These are phyloP conservation scores for Tulasnella calospora DNA, from an alignment of 768 basidiomycete genomes.

Conservation along the genomic window DNA sequence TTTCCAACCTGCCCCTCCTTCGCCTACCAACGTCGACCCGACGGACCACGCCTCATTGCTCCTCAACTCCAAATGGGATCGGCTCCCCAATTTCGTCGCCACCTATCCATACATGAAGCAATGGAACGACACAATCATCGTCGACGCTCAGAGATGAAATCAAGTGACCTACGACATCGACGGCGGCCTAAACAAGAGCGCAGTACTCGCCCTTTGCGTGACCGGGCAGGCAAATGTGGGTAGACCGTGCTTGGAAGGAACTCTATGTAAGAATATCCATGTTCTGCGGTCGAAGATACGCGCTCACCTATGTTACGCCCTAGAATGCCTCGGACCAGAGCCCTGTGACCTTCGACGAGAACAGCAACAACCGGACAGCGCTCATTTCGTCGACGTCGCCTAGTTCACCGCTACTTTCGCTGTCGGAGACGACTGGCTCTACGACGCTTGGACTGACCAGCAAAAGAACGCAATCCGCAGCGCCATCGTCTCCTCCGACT, in stretches of 20 bases:
- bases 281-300: slow-evolving; percentile 32
- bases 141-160: slow-evolving; percentile 74
- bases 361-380: slow-evolving; percentile 67
- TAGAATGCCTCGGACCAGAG: slow-evolving; percentile 75
- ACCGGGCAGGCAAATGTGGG: slow-evolving; percentile 90
- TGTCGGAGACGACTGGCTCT: slow-evolving; percentile 94
- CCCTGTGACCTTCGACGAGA: slow-evolving; percentile 58
- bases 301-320: not conserved
- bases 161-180: slow-evolving; percentile 71
- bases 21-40: slow-evolving; percentile 16
- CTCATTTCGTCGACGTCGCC: slow-evolving; percentile 86
- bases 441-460: too few species aligned
- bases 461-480: slow-evolving; percentile 62
- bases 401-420: too few species aligned
- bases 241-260: slow-evolving; percentile 78
- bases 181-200: slow-evolving; percentile 58
- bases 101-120: slow-evolving; percentile 41
- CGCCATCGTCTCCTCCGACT: slow-evolving; percentile 72
- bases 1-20: not conserved
- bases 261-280: slow-evolving; percentile 55
- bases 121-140: slow-evolving; percentile 67
- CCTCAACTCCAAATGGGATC: slow-evolving; percentile 42
- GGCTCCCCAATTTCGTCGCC: slow-evolving; percentile 40
- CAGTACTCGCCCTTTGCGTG: slow-evolving; percentile 86
- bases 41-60: slow-evolving; percentile 41